phyloP scores from a whole-genome alignment of 176 grass and related monocot genomes.

The Carex pumila region DNA sequence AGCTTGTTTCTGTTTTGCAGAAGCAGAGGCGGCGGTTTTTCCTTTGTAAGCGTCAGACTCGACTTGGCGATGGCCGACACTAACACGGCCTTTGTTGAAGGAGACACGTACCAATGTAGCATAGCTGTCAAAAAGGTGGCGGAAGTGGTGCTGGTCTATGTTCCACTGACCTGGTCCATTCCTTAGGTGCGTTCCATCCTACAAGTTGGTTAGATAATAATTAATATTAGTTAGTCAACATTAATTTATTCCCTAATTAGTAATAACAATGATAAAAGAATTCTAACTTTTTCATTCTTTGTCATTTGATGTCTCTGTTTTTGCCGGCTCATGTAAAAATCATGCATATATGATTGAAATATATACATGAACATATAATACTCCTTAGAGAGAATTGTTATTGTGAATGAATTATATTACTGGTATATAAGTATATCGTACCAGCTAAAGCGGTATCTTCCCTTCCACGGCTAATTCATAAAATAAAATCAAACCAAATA shows the following conservation, averaged over 20 bases:
- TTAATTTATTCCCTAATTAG: too few relatives aligned
- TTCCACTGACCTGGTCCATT: slow-evolving; percentile 93
- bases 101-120: slow-evolving; percentile 80
- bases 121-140: slow-evolving; percentile 96
- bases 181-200: slow-evolving; percentile 93
- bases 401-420: not conserved
- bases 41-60: slow-evolving; percentile 92
- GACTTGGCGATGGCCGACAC: slow-evolving; percentile 73
- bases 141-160: slow-evolving; percentile 79
- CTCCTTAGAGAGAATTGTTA: slow-evolving; percentile 6
- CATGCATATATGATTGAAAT: not conserved
- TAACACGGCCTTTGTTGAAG: slow-evolving; percentile 48
- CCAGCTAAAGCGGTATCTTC: slow-evolving; percentile 78
- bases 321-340: not conserved
- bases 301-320: too few relatives aligned
- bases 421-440: slow-evolving; percentile 25
- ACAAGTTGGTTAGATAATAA: slow-evolving; percentile 10
- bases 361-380: not conserved
- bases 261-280: too few relatives aligned
- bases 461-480: slow-evolving; percentile 57
- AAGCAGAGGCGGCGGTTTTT: slow-evolving; percentile 64
- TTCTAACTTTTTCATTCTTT: too few relatives aligned
- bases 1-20: too few relatives aligned
- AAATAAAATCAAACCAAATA: too few relatives aligned
- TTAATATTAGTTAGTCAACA: too few relatives aligned